Evolutionary conservation across 2,329 filamentous ascomycete species (phyloP).

Genomic region (Trichoderma arundinaceum): DNA sequence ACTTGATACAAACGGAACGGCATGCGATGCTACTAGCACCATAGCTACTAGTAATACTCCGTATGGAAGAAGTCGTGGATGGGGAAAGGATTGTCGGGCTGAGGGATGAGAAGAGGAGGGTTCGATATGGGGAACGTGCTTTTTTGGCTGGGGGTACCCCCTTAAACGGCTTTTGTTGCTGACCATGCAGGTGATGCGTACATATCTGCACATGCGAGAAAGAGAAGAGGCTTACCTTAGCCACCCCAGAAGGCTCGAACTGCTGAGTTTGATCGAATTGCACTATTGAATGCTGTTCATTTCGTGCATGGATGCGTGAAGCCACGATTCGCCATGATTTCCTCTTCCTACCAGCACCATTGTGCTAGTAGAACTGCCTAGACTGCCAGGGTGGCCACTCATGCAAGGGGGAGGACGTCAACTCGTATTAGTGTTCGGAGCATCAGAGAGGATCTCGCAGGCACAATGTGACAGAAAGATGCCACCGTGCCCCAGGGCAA

Average conservation of each 20-base stretch:
- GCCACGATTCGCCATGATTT: not conserved
- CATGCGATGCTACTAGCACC: too few relatives aligned
- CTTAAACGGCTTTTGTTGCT: not conserved
- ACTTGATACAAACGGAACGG: too few relatives aligned
- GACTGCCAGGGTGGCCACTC: not conserved
- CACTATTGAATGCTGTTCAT: too few relatives aligned
- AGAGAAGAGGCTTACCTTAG: not conserved
- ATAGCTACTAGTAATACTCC: too few relatives aligned
- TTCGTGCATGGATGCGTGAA: not conserved
- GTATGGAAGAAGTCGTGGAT: slow-evolving; percentile 1
- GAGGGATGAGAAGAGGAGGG: slow-evolving; percentile 2
- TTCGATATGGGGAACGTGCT: slow-evolving; percentile 26
- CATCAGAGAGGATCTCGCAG: not conserved
- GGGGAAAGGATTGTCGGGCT: slow-evolving; percentile 2
- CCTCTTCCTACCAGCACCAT: too few relatives aligned
- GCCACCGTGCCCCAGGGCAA: not conserved
- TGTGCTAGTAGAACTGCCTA: too few relatives aligned
- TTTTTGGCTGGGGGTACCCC: slow-evolving; percentile 13
- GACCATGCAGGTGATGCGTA: slow-evolving; percentile 23
- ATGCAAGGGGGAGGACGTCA: slow-evolving; percentile 22
- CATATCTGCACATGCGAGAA: not conserved
- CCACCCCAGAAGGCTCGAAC: too few relatives aligned
- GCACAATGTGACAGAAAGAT: not conserved
- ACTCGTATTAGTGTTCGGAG: slow-evolving; percentile 28
- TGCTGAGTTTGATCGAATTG: too few relatives aligned